A percentile compares a stretch with the other conserved stretches of the same genome.
These are phyloP conservation scores for Eutrema yunnanense DNA, from an alignment of 345 rosid genomes.

Conservation along the genomic window DNA sequence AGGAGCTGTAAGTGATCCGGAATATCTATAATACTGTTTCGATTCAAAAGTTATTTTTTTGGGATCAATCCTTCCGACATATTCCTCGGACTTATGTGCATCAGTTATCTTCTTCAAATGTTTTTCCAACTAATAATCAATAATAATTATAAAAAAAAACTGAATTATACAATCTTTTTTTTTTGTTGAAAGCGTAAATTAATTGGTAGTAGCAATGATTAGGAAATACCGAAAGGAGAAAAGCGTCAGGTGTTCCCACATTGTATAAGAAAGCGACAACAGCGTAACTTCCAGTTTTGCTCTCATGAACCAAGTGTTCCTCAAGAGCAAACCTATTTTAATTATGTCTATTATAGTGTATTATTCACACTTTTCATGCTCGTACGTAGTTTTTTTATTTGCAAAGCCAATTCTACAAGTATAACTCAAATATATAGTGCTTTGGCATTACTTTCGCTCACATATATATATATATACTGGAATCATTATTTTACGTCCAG, in stretches of 20 bases:
- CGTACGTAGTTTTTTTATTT: too few relatives aligned
- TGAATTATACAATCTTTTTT: not conserved
- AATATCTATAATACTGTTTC: slow-evolving; percentile 57
- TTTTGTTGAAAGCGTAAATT: not conserved
- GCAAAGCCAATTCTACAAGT: too few relatives aligned
- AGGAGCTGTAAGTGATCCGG: slow-evolving; percentile 81
- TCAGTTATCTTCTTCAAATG: slow-evolving; percentile 34
- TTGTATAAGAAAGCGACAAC: slow-evolving; percentile 51
- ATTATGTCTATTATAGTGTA: not conserved
- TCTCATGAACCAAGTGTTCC: slow-evolving; percentile 58
- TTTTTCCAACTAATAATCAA: slow-evolving; percentile 34
- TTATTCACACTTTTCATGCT: not conserved
- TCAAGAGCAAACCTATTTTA: slow-evolving; percentile 52
- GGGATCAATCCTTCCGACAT: slow-evolving; percentile 45
- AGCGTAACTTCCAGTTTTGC: slow-evolving; percentile 31
- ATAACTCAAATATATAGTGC: too few relatives aligned
- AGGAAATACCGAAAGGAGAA: slow-evolving; percentile 47
- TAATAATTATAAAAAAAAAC: not conserved
- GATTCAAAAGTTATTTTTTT: slow-evolving; percentile 36
- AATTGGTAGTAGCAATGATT: not conserved
- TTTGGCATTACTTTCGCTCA: too few relatives aligned
- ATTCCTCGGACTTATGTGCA: slow-evolving; percentile 9
- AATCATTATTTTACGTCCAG: too few relatives aligned
- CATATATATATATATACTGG: too few relatives aligned
- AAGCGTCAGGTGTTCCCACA: slow-evolving; percentile 40